phyloP scores from a whole-genome alignment of 2,329 filamentous ascomycete genomes.

The Colletotrichum sp. region DNA sequence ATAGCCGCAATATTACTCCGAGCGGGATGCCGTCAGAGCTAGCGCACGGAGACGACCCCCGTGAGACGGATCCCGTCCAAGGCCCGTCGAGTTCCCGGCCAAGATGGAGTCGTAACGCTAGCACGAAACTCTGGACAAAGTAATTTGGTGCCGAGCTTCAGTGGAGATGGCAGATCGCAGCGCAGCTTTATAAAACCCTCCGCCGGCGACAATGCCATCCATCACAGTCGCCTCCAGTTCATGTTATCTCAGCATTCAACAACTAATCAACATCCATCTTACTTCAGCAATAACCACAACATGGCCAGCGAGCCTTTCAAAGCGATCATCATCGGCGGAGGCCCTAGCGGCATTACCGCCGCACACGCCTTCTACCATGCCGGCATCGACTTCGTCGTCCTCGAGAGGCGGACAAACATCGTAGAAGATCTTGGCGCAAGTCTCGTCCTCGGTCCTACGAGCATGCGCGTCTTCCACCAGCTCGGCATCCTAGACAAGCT shows the following conservation, averaged over 20 bases:
- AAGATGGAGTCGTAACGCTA: not conserved
- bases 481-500: conserved; percentile 28
- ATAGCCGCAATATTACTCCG: not conserved
- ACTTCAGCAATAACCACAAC: not conserved
- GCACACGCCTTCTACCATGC: conserved; percentile 33
- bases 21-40: not conserved
- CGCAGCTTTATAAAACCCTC: not conserved
- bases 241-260: not conserved
- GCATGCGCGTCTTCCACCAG: conserved; percentile 33
- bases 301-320: conserved; percentile 32
- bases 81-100: not conserved
- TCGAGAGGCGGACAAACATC: conserved; percentile 30
- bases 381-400: conserved; percentile 37
- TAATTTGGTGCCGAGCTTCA: not conserved
- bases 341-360: conserved; percentile 31
- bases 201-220: not conserved
- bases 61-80: not conserved
- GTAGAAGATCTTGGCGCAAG: conserved; percentile 31
- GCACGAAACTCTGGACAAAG: not conserved
- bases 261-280: not conserved
- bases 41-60: not conserved
- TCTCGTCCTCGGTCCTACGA: conserved; percentile 28
- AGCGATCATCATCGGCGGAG: conserved; percentile 35
- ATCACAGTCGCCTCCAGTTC: not conserved
- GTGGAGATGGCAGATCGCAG: not conserved